phyloP scores from a whole-genome alignment of 495 filamentous ascomycete genomes.

The Parathielavia appendiculata region DNA sequence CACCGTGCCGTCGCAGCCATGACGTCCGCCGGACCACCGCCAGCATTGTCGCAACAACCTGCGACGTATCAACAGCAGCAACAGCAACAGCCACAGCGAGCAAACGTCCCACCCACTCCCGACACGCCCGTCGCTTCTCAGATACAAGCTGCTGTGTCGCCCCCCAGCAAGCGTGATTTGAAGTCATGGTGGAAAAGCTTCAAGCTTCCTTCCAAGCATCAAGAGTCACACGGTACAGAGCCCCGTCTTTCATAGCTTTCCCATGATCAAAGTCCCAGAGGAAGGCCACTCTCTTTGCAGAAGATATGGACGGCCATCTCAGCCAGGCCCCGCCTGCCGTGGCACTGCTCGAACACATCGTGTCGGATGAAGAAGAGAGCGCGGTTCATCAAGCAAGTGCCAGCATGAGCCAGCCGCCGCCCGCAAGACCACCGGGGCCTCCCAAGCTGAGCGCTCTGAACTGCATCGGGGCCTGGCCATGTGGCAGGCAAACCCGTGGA shows the following conservation, averaged over 20 bases:
- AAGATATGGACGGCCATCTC: constrained; percentile 23
- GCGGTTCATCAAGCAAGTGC: constrained; percentile 32
- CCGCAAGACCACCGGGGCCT: constrained; percentile 8
- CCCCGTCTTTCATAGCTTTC: constrained; percentile 18
- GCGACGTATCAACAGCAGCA: constrained; percentile 15
- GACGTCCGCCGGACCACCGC: constrained; percentile 28
- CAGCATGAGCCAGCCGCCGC: constrained; percentile 22
- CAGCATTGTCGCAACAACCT: constrained; percentile 14
- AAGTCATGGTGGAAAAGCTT: constrained; percentile 92
- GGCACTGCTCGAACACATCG: constrained; percentile 17
- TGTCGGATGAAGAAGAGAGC: constrained; percentile 15
- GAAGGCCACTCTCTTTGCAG: constrained; percentile 18
- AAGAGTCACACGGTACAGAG: constrained; percentile 69
- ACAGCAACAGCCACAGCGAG: constrained; percentile 17
- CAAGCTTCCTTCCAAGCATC: constrained; percentile 65
- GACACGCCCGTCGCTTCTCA: constrained; percentile 19
- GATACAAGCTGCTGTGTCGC: constrained; percentile 42
- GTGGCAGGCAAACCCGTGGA: constrained; percentile 13
- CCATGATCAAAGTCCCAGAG: constrained; percentile 12
- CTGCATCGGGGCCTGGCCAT: constrained; percentile 21
- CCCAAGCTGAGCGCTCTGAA: constrained; percentile 22
- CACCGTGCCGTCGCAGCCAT: constrained; percentile 29
- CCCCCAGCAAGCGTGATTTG: constrained; percentile 72
- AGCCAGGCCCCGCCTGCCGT: constrained; percentile 19
- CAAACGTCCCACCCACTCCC: constrained; percentile 15